Evolutionary conservation across 129 eudicot genomes (phyloP), one percentile per base, ranked within the genome.

Genomic region (carrot (Daucus carota)): DNA sequence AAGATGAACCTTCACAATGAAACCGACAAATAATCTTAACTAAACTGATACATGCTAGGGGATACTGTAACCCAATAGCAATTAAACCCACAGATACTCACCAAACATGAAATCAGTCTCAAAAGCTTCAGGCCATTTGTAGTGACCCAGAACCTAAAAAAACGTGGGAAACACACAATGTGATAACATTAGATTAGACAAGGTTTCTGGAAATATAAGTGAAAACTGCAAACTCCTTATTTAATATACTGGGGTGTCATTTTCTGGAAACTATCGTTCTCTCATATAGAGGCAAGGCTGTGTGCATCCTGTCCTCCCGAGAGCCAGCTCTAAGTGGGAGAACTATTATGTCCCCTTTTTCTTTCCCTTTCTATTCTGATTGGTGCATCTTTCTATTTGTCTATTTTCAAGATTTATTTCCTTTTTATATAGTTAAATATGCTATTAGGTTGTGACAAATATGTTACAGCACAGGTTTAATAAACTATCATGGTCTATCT

Each of bases 81-180:
- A 22, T 47, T 48, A 63, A 73, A 20, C 24, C 45, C 8, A 41
- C 57, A 74, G 28, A 42, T 57, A 79, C 98, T 90, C 80, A 90
- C 98, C 90, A 74, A 88, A 92, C 45, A 85, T 60, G 65, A 92
- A 92, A 82, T 92, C 98, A 26, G 92, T 86, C 82, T 92, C 96
- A 63, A 83, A 83, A 79, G 84, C 81, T 82, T 92, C 96, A 75
- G 98, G 98, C 98, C 98, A 92, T 80, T 87, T 87, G 80, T 86
- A 85, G 79, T 82, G 92, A 78, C 93, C 85, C 90, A 92, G 83
- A 82, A 92, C 95, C 98, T 92, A 80, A 47, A 81, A n/a, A 28
- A 77, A 72, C 40, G 40, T 8, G 45, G 13, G 72, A 34, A 66
- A 62, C 15, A 41, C 9, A 38, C 10, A 45, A 42, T 42, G 48